A percentile compares a stretch with the other conserved stretches of the same genome.
phyloP scores from a whole-genome alignment of 305 asterid species.

The Withania somnifera region DNA sequence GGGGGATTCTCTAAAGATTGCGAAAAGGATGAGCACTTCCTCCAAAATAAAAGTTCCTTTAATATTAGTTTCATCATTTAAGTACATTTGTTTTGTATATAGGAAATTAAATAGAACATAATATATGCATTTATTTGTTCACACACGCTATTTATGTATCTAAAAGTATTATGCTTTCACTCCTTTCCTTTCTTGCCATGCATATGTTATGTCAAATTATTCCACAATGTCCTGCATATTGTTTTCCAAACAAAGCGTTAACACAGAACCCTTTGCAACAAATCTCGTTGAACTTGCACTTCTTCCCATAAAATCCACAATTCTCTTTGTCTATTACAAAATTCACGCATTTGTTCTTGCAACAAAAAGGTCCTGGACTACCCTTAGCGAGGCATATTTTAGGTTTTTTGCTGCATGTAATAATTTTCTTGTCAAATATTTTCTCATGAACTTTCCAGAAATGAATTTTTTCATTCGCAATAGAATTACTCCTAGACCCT shows the following conservation, averaged over 20 bases:
- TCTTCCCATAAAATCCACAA: conserved; percentile 47
- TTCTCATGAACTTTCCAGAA: background rate
- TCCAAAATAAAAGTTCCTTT: background rate
- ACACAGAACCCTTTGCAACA: conserved; percentile 55
- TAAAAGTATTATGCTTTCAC: background rate
- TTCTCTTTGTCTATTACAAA: conserved; percentile 20
- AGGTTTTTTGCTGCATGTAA: conserved; percentile 39
- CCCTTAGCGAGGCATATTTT: conserved; percentile 33
- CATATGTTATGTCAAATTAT: conserved; percentile 20
- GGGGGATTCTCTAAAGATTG: background rate
- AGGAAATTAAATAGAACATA: background rate
- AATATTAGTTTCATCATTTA: background rate
- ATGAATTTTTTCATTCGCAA: background rate
- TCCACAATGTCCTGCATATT: conserved; percentile 29
- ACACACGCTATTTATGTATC: background rate
- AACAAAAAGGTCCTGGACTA: conserved; percentile 50
- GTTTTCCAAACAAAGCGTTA: conserved; percentile 22
- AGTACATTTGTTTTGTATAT: background rate
- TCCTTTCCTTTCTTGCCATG: conserved; percentile 11
- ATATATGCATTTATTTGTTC: background rate
- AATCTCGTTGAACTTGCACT: conserved; percentile 34
- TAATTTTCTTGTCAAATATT: background rate
- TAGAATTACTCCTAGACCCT: background rate
- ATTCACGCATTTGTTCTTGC: conserved; percentile 43
- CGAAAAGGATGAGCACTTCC: background rate